Conservation (phyloP, 805 yeast species). For the Myxozyma mucilagina region DNA sequence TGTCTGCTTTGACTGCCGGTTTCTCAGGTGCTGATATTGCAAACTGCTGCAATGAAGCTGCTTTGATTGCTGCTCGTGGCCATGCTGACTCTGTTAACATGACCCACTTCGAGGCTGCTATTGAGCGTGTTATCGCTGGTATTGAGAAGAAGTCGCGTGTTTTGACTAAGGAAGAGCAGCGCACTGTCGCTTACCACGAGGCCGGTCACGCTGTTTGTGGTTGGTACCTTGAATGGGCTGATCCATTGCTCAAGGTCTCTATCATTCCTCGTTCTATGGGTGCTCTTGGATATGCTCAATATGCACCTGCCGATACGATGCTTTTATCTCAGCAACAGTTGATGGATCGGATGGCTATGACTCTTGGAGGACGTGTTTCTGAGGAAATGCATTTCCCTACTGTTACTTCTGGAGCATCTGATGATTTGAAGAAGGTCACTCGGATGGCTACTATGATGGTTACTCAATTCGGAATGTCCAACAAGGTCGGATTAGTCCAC, state of each 20-base stretch:
- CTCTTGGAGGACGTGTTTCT: slow-evolving; percentile 94
- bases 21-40: slow-evolving; percentile 99
- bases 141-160: slow-evolving; percentile 86
- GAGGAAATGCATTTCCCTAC: slow-evolving; percentile 89
- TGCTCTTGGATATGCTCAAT: slow-evolving; percentile 96
- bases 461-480: slow-evolving; percentile 85
- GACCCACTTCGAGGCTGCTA: slow-evolving; percentile 89
- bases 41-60: slow-evolving; percentile 95
- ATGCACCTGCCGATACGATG: slow-evolving; percentile 89
- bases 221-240: slow-evolving; percentile 89
- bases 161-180: slow-evolving; percentile 81
- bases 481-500: slow-evolving; percentile 77
- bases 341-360: slow-evolving; percentile 90
- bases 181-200: slow-evolving; percentile 93
- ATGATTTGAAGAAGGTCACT: slow-evolving; percentile 95
- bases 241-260: slow-evolving; percentile 91
- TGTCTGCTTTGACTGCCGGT: slow-evolving; percentile 96
- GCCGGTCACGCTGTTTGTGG: slow-evolving; percentile 99
- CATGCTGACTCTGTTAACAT: slow-evolving; percentile 69
- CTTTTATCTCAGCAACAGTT: slow-evolving; percentile 75
- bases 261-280: slow-evolving; percentile 97
- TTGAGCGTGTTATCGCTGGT: slow-evolving; percentile 96
- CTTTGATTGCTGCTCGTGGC: slow-evolving; percentile 90
- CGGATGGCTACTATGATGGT: slow-evolving; percentile 94
- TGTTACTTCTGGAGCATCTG: slow-evolving; percentile 96